These are phyloP conservation scores for Ananas comosus DNA, from an alignment of 176 grass and related monocot species.

Conservation along the genomic window DNA sequence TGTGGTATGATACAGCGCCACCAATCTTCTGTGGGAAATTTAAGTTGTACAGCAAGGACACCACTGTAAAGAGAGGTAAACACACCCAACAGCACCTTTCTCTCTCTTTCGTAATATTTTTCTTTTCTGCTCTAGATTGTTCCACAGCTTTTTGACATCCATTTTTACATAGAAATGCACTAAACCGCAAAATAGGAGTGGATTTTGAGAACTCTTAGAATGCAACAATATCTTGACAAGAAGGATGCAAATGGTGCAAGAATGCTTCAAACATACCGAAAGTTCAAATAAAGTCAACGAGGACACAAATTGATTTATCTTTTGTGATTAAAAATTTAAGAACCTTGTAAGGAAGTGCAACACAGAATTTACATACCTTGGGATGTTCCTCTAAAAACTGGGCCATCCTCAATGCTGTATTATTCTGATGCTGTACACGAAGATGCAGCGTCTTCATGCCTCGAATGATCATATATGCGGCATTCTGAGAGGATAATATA, in stretches of 20 bases:
- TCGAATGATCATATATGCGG: slow-evolving; percentile 80
- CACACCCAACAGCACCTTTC: no score
- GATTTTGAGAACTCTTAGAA: no score
- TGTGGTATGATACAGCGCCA: no score
- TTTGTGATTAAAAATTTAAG: not conserved
- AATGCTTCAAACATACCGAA: not conserved
- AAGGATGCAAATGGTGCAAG: not conserved
- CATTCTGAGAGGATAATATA: slow-evolving; percentile 52
- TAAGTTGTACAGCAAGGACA: no score
- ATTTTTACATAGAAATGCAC: no score
- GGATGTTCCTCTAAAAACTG: slow-evolving; percentile 99
- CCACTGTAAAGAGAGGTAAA: no score
- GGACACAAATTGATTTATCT: not conserved
- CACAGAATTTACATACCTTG: slow-evolving; percentile 30
- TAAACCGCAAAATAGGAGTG: no score
- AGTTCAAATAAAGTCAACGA: not conserved
- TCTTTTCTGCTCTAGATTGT: no score
- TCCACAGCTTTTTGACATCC: no score
- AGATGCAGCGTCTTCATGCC: slow-evolving; percentile 99
- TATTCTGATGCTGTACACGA: slow-evolving; percentile 92
- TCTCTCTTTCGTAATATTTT: no score
- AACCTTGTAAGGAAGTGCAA: not conserved
- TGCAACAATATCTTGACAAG: not conserved
- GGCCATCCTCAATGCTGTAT: slow-evolving; percentile 88
- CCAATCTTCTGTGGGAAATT: no score